These are phyloP conservation scores for Pseudocercospora eumusae DNA, from an alignment of 2,329 filamentous ascomycete genomes.

Conservation along the genomic window DNA sequence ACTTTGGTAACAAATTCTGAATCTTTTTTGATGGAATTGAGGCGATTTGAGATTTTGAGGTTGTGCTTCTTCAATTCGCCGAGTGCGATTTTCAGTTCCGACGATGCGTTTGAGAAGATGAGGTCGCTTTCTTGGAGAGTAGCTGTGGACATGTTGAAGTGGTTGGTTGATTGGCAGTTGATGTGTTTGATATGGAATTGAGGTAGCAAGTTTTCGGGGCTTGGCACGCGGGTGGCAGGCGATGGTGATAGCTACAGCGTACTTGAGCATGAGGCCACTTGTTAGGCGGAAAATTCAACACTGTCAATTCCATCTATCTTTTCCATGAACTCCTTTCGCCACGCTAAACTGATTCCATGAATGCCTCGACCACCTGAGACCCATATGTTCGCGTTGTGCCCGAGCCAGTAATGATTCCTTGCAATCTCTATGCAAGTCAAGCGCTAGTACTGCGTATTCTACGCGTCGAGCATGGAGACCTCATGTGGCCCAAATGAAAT, in stretches of 20 bases:
- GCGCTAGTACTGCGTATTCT: neutral
- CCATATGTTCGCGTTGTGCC: neutral
- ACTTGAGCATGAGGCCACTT: neutral
- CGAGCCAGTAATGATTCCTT: neutral
- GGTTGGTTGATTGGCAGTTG: no score
- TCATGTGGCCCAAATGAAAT: no score
- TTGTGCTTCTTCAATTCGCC: constrained; percentile 73
- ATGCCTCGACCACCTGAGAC: neutral
- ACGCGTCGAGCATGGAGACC: no score
- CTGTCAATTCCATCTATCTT: neutral
- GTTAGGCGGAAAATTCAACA: neutral
- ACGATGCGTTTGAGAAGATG: constrained; percentile 58
- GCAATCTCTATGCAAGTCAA: neutral
- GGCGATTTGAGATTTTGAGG: constrained; percentile 76
- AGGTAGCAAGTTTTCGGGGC: neutral
- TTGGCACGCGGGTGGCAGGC: neutral
- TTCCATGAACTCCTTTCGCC: neutral
- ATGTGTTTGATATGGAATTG: neutral
- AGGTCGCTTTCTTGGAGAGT: constrained; percentile 41
- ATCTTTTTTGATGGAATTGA: constrained; percentile 76
- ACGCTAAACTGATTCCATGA: neutral
- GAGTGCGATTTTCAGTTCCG: constrained; percentile 69
- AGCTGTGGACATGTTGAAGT: neutral
- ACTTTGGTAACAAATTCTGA: constrained; percentile 70
- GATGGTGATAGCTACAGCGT: neutral